phyloP scores from a whole-genome alignment of 192 early-diverging fungal species.

The Spizellomyces punctatus region DNA sequence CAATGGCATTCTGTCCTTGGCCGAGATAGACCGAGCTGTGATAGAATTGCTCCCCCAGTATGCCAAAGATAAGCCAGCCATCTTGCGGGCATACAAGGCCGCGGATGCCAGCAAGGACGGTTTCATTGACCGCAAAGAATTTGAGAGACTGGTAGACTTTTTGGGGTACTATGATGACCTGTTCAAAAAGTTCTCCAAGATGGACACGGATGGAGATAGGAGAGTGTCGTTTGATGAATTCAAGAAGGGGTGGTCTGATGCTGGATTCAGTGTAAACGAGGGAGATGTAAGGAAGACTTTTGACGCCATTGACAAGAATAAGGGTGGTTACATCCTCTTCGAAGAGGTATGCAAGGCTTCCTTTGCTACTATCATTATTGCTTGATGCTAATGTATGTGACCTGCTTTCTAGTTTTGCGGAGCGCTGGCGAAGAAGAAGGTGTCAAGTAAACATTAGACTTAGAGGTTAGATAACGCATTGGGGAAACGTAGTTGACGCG shows the following conservation, averaged over 20 bases:
- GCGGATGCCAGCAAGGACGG: slow-evolving; percentile 37
- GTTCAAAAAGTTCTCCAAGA: slow-evolving; percentile 28
- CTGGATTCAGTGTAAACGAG: neutral
- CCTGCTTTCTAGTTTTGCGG: slow-evolving; percentile 4
- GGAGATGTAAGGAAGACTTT: slow-evolving; percentile 16
- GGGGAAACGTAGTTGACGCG: too few species aligned
- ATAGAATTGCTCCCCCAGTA: slow-evolving; percentile 23
- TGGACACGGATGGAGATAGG: slow-evolving; percentile 37
- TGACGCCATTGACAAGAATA: slow-evolving; percentile 36
- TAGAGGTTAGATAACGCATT: too few species aligned
- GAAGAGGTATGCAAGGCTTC: slow-evolving; percentile 28
- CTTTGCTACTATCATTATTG: neutral
- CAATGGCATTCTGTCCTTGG: slow-evolving; percentile 41
- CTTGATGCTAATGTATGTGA: neutral
- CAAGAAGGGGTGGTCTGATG: slow-evolving; percentile 13
- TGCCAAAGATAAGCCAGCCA: slow-evolving; percentile 36
- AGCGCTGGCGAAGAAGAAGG: slow-evolving; percentile 3
- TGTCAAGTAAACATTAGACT: neutral
- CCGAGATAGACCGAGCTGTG: slow-evolving; percentile 37
- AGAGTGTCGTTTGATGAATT: slow-evolving; percentile 36
- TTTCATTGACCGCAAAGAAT: slow-evolving; percentile 36
- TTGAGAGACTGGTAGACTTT: slow-evolving; percentile 23
- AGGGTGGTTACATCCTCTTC: slow-evolving; percentile 37
- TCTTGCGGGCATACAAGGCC: slow-evolving; percentile 45
- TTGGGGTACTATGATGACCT: slow-evolving; percentile 29